Base-by-base conservation (phyloP, 2,329 filamentous ascomycete genomes). In the Ascochyta rabiei region DNA sequence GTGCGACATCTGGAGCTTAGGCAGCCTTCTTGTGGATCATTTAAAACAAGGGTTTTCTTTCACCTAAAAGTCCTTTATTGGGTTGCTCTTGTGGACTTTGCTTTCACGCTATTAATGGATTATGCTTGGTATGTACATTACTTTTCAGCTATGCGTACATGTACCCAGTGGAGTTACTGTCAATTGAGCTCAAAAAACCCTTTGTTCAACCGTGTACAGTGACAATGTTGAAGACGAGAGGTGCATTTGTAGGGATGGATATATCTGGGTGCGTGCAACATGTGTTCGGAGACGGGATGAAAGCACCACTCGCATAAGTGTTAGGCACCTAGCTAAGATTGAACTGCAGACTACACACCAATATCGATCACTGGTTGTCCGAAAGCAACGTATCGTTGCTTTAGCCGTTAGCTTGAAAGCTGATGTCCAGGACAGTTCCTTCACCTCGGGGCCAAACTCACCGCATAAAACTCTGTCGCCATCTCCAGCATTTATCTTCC, bases 91-190 rank as follows among this genome's bases (percentile, higher is more conserved):
- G 34, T 33, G 28, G 39, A 26, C 34, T 48, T 13, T 50, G 41
- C 24, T 44, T 43, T 31, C 35, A 42, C 43, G 34, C 38, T 39
- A 44, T 44, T 40, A 52, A 56, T 56, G 53, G 48, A 30, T 56
- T 35, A 51, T 47, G 48, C 38, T 56, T 52, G 37, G 33, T 42
- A 55, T 55, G 52, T 55, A 55, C 30, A 55, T 42, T 42, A 50
- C 24, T 33, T 16, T 44, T n/a, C 30, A 42, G 47, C 37, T 47
- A 55, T 50, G 47, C 47, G 46, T 30, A 30, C 49, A 47, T 37
- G 46, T 41, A 38, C 21, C 24, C 35, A 38, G 24, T 38, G 41
- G 10, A 16, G 26, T 49, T 38, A 6, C 8, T 9, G 28, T 30
- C 12, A 13, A 13, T 30, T 30, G 12, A 30, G 12, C 28, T 30